phyloP scores from a whole-genome alignment of 768 basidiomycete genomes.

The Austroboletus festivus region DNA sequence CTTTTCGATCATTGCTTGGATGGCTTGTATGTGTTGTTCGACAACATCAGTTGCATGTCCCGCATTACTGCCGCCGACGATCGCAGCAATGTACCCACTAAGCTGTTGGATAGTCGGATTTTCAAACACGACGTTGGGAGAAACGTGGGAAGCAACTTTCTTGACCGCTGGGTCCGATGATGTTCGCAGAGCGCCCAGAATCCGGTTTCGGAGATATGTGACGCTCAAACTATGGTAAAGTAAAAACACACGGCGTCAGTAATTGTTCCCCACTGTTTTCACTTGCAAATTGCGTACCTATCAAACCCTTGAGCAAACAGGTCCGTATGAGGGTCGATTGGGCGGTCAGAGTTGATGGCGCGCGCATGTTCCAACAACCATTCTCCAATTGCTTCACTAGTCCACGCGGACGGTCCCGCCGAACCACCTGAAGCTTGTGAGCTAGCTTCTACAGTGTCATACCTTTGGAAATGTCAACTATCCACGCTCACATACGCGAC shows the following conservation, averaged over 20 bases:
- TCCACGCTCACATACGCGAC: neutral
- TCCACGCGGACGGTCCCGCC: constrained; percentile 5
- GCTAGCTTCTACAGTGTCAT: constrained; percentile 1
- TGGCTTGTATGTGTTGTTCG: constrained; percentile 16
- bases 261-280: neutral
- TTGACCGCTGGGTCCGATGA: constrained; percentile 28
- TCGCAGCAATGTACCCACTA: too few species aligned
- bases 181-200: constrained; percentile 27
- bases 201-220: constrained; percentile 27
- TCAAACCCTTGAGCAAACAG: constrained; percentile 34
- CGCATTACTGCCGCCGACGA: too few species aligned
- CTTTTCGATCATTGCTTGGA: constrained; percentile 40
- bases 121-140: constrained; percentile 34
- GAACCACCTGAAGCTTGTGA: neutral
- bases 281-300: constrained; percentile 17
- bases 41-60: too few species aligned
- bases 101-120: too few species aligned
- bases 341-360: neutral
- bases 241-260: too few species aligned
- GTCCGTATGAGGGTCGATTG: constrained; percentile 3
- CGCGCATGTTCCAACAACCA: constrained; percentile 8
- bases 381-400: neutral
- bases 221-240: constrained; percentile 24
- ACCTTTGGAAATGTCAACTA: constrained; percentile 2
- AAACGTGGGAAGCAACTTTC: constrained; percentile 25